phyloP scores from a whole-genome alignment of 202 grass and related monocot species.

The Sporobolus alterniflorus region DNA sequence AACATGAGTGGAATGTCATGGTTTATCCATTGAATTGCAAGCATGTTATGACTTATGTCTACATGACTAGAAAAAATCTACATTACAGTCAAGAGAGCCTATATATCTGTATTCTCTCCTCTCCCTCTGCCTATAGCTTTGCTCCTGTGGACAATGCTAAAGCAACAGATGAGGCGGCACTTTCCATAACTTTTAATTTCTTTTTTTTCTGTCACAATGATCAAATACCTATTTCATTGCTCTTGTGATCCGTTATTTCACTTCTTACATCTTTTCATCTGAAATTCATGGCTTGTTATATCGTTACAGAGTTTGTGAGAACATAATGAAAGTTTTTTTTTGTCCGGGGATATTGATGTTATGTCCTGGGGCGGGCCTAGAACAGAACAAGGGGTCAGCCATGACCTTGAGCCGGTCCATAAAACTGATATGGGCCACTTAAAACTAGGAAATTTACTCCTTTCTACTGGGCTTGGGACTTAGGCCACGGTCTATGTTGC shows the following conservation, averaged over 20 bases:
- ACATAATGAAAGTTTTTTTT: not conserved
- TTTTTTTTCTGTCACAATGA: not conserved
- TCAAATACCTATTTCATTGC: not conserved
- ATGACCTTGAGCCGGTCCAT: too few species aligned
- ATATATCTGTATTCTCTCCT: not conserved
- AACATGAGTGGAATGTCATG: not conserved
- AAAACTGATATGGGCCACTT: too few species aligned
- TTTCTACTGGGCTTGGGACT: too few species aligned
- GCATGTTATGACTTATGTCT: not conserved
- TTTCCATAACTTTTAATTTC: not conserved
- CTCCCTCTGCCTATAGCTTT: not conserved
- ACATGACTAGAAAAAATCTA: not conserved
- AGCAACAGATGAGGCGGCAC: not conserved
- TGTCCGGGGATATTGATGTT: not conserved
- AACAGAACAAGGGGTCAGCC: too few species aligned
- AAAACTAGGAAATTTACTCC: too few species aligned
- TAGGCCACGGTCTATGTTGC: too few species aligned
- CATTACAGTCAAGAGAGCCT: not conserved
- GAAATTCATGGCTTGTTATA: not conserved
- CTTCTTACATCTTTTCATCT: not conserved
- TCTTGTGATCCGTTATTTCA: not conserved
- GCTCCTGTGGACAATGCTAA: not conserved
- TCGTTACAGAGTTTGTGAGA: not conserved
- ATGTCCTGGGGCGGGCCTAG: too few species aligned
- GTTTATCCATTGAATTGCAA: not conserved